Evolutionary conservation across 192 early-diverging fungal species (phyloP).

Genomic region (Chytriomyces sp.): DNA sequence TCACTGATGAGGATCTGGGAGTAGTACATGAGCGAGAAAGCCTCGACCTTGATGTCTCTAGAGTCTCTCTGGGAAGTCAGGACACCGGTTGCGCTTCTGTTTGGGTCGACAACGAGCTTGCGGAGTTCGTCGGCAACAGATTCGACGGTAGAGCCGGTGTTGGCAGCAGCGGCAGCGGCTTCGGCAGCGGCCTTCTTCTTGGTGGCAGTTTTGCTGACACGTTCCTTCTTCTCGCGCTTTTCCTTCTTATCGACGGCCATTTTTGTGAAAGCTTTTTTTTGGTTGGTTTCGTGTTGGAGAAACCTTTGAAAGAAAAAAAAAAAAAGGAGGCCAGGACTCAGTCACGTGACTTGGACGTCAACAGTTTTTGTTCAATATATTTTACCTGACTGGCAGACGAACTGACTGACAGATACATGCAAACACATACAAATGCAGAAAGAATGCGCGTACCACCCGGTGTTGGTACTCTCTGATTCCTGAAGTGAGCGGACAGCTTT

Average conservation of each 20-base stretch:
- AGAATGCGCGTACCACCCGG: too few species aligned
- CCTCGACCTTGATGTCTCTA: conserved; percentile 87
- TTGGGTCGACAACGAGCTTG: conserved; percentile 65
- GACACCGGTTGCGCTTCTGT: conserved; percentile 90
- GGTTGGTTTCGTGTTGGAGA: background rate
- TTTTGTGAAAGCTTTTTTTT: background rate
- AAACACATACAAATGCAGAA: too few species aligned
- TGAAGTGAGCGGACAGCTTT: too few species aligned
- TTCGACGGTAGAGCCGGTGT: conserved; percentile 15
- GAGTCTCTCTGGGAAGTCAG: conserved; percentile 86
- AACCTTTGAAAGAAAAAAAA: conserved; percentile 18
- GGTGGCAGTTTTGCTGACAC: conserved; percentile 17
- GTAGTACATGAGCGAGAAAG: conserved; percentile 90
- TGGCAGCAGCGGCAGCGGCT: conserved; percentile 16
- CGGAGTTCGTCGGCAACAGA: conserved; percentile 38
- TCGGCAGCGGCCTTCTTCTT: conserved; percentile 24
- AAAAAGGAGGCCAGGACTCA: background rate
- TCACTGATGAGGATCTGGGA: conserved; percentile 94
- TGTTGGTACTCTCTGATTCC: too few species aligned
- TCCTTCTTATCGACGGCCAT: conserved; percentile 29
- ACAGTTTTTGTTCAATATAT: too few species aligned
- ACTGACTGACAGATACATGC: too few species aligned
- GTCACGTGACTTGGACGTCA: too few species aligned
- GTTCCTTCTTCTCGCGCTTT: conserved; percentile 36
- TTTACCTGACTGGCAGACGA: too few species aligned